phyloP scores from a whole-genome alignment of 2,329 filamentous ascomycete genomes.

The Venturia pyrina region DNA sequence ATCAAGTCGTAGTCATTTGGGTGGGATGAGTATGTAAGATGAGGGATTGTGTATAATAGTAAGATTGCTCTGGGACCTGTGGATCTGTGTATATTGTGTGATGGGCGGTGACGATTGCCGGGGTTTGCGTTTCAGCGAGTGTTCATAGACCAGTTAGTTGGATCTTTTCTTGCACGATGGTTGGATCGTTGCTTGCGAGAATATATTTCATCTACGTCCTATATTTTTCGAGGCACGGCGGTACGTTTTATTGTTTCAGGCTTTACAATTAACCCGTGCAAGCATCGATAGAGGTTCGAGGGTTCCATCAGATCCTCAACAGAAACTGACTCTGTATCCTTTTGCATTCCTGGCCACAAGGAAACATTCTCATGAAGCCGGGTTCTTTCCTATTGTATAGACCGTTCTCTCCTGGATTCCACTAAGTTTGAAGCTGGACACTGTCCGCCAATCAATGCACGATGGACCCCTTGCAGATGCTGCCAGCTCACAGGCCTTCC shows the following conservation, averaged over 20 bases:
- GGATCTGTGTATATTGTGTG: not conserved
- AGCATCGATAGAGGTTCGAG: no score
- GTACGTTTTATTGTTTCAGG: no score
- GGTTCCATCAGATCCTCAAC: no score
- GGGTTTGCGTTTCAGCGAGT: not conserved
- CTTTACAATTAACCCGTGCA: no score
- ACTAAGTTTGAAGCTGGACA: not conserved
- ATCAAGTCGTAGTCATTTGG: conserved; percentile 14
- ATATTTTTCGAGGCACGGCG: no score
- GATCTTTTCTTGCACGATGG: not conserved
- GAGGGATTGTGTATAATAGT: not conserved
- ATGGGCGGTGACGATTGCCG: not conserved
- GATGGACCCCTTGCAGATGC: not conserved
- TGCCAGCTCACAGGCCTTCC: not conserved
- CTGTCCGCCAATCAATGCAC: not conserved
- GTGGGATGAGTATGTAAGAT: not conserved
- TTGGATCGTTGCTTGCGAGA: not conserved
- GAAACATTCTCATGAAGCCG: not conserved
- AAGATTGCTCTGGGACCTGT: not conserved
- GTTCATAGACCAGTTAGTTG: not conserved
- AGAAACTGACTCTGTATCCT: no score
- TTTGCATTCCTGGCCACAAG: no score
- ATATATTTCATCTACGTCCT: not conserved
- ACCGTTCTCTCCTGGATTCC: not conserved
- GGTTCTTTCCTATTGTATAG: not conserved